Conservation (phyloP, 2,329 filamentous ascomycete genomes). For the Ophiocordyceps camponoti-floridani region DNA sequence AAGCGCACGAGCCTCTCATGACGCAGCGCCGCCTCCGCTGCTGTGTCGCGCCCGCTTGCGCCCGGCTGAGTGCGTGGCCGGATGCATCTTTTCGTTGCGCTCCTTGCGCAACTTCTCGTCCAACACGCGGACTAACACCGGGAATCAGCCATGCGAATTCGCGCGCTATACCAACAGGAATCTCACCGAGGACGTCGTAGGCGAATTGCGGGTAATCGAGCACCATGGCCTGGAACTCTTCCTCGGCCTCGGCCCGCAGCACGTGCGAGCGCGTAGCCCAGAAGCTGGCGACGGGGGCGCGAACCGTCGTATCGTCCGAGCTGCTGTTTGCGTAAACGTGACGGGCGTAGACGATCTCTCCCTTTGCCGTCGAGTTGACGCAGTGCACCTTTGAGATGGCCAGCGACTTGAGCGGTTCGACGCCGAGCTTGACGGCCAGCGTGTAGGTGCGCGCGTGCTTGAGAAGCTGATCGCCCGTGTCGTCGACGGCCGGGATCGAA, state of each 20-base stretch:
- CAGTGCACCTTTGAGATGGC: conserved; percentile 84
- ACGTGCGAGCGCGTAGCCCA: conserved; percentile 72
- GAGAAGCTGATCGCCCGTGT: conserved; percentile 66
- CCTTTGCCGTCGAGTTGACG: conserved; percentile 70
- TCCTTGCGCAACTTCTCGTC: conserved; percentile 51
- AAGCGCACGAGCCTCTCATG: too few species aligned
- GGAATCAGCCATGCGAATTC: too few species aligned
- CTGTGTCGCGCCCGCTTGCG: conserved; percentile 41
- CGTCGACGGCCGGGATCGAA: conserved; percentile 46
- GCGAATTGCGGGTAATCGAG: conserved; percentile 82
- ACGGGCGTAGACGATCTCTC: conserved; percentile 80
- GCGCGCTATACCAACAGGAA: too few species aligned
- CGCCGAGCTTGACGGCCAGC: conserved; percentile 60
- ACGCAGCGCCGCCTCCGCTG: conserved; percentile 10
- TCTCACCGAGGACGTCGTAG: conserved; percentile 72
- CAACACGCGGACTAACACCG: conserved; percentile 35
- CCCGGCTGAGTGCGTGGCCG: conserved; percentile 22
- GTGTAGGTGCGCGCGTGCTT: conserved; percentile 85
- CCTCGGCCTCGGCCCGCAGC: conserved; percentile 68
- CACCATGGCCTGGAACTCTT: conserved; percentile 70
- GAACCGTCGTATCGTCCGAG: conserved; percentile 51
- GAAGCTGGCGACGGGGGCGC: conserved; percentile 73
- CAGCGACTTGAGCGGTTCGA: conserved; percentile 52
- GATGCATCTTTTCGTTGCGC: conserved; percentile 40
- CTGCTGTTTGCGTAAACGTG: conserved; percentile 72